Base-by-base conservation (phyloP, 2,329 filamentous ascomycete genomes). In the Raffaelea albimanens region DNA sequence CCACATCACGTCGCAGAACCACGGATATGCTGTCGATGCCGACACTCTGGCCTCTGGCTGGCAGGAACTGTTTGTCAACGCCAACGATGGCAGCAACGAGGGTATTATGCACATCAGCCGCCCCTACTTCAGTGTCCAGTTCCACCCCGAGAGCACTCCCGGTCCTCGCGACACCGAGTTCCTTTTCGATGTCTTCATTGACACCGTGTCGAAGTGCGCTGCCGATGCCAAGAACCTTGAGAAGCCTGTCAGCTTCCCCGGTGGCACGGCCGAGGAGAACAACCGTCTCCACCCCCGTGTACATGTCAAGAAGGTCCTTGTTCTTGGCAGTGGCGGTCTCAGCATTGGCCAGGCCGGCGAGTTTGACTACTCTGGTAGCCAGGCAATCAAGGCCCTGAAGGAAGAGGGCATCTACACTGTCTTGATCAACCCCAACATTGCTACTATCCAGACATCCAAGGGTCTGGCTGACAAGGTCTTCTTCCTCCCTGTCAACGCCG, bases 121-220 rank as follows among this genome's bases (percentile, higher is more conserved):
- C 60, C 93, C 93, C 45, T 94, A 91, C 71, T 98, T 98, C 75
- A 96, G 89, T 73, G 93, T 97, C n/a, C 93, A 98, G 64, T 98
- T 98, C 71, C 93, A 98, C 62, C 93, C 93, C 0, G 93, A 98
- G 68, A 95, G 90, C 72, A 94, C 89, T 1, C 93, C 93, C 3
- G 93, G 93, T 49, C 93, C 93, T 45, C 80, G 88, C 33, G 93
- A 98, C 63, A 98, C 93, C 23, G 93, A 98, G 65, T 96, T 87
- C 62, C 75, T 98, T 22, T 98, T 98, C 55, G 90, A 98, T 65
- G 88, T 97, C 53, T 98, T 98, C 72, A 86, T 98, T 62, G 71
- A 84, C 67, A 85, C 89, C 19, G 87, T 97, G 56, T 72, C 78
- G 61, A 76, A 83, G 57, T 85, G 85, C 50, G 72, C 89, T 43